phyloP scores from a whole-genome alignment of 768 basidiomycete species.

The Postia placenta region DNA sequence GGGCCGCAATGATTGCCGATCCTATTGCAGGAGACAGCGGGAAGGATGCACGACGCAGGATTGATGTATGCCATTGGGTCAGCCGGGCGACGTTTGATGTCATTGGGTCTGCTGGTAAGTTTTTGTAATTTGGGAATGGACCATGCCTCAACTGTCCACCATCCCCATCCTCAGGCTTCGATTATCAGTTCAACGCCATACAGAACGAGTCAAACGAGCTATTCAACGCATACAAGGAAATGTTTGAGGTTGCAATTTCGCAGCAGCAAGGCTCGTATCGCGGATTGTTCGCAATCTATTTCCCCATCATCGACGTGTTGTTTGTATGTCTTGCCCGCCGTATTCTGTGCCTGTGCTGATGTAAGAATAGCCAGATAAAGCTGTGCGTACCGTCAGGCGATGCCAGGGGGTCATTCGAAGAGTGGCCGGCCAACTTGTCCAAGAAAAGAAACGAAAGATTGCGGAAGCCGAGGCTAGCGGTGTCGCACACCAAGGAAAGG shows the following conservation, averaged over 20 bases:
- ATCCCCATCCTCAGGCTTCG: constrained; percentile 77
- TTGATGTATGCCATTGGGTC: constrained; percentile 80
- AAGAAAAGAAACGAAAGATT: constrained; percentile 74
- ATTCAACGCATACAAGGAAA: constrained; percentile 75
- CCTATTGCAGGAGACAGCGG: not conserved
- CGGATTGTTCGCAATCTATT: constrained; percentile 47
- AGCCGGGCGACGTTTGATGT: constrained; percentile 86
- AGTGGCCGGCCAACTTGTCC: constrained; percentile 69
- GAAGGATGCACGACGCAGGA: constrained; percentile 23
- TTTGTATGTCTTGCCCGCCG: constrained; percentile 40
- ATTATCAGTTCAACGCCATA: constrained; percentile 82
- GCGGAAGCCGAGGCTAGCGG: constrained; percentile 51
- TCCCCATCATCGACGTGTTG: constrained; percentile 46
- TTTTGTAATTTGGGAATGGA: not conserved
- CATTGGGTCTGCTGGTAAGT: constrained; percentile 77
- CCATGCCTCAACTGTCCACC: not conserved
- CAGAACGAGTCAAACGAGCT: constrained; percentile 74
- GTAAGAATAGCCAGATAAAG: constrained; percentile 46
- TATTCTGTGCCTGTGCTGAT: not conserved
- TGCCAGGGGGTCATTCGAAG: constrained; percentile 60
- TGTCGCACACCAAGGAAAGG: constrained; percentile 52
- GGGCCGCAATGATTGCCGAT: constrained; percentile 43
- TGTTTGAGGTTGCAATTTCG: constrained; percentile 71
- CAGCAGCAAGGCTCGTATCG: constrained; percentile 46
- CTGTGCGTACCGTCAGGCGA: constrained; percentile 41